phyloP scores from a whole-genome alignment of 257 asterid genomes.

The Nicotiana tomentosiformis region DNA sequence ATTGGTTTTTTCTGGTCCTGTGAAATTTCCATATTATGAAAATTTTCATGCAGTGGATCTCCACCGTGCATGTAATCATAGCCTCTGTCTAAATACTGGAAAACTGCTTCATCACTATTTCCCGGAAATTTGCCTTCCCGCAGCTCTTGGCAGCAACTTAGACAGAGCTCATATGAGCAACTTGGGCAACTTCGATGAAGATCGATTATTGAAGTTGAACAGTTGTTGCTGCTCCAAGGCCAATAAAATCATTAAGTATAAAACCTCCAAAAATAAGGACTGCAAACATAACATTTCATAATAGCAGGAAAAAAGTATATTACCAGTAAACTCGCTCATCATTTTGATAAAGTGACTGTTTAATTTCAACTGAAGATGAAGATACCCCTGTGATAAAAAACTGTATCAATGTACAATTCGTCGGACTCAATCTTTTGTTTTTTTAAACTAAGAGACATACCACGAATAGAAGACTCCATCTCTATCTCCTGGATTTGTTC shows the following conservation, averaged over 20 bases:
- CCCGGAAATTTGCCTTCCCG: slow-evolving; percentile 42
- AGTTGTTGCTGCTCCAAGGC: slow-evolving; percentile 58
- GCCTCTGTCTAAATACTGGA: slow-evolving; percentile 42
- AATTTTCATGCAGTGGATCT: slow-evolving; percentile 39
- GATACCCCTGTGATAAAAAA: slow-evolving; percentile 45
- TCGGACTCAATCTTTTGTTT: neutral
- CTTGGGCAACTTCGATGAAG: slow-evolving; percentile 86
- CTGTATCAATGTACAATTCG: neutral
- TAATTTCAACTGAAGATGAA: slow-evolving; percentile 38
- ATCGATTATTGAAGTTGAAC: slow-evolving; percentile 93
- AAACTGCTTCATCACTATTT: slow-evolving; percentile 16
- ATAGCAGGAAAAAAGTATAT: neutral
- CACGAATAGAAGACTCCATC: slow-evolving; percentile 49
- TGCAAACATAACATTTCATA: neutral
- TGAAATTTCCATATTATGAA: slow-evolving; percentile 11
- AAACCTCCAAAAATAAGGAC: neutral
- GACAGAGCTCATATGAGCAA: slow-evolving; percentile 83
- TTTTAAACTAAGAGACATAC: slow-evolving; percentile 23
- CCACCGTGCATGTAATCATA: slow-evolving; percentile 83
- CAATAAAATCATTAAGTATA: slow-evolving; percentile 6
- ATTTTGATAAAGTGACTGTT: slow-evolving; percentile 39
- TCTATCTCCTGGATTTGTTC: slow-evolving; percentile 70
- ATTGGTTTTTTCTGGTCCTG: slow-evolving; percentile 23
- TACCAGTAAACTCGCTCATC: slow-evolving; percentile 92
- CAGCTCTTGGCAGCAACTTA: slow-evolving; percentile 67